Base-by-base conservation (phyloP, 2,329 filamentous ascomycete species). In the Sodiomyces alkalinus region DNA sequence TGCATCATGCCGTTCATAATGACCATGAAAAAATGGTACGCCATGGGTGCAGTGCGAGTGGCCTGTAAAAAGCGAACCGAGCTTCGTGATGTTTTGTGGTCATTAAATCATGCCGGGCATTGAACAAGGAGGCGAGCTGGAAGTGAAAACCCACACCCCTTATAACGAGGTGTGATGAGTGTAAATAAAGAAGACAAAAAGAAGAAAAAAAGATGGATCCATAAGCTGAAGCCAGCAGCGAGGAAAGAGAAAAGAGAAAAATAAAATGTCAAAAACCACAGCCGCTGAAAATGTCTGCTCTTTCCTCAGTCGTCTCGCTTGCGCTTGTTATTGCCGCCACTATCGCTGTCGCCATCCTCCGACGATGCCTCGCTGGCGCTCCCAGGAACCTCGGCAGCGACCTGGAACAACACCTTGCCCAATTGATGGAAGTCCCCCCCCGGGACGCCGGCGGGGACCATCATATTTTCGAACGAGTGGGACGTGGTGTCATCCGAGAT, bases 341-440 rank as follows among this genome's bases (percentile, higher is more conserved):
- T 57, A 34, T 59, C 51, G 35, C 62, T 60, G 37, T 49, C 58
- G 33, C 54, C 53, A 26, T 65, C 64, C 14, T 69, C 67, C 3
- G 65, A 68, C 3, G 66, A 68, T 20, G 56, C 40, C n/a, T 73
- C 68, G 42, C 62, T 70, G 9, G 59, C 57, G 43, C 68, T 80
- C 38, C 74, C 74, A 20, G 79, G 73, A 28, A 80, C 66, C 41
- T 80, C 76, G 17, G 80, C 68, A 17, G 80, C 74, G 31, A 83
- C 74, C 51, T 86, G 79, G 60, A 85, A 92, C 36, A 92, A 70
- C 22, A 82, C 78, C 46, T 77, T 76, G 40, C 82, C 80, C 34
- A 82, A 68, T 33, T 65, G 63, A 41, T 64, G 63, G 33, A 74
- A 73, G 35, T 82, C 77, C n/a, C 74, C 68, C 11, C 20, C 19